These are phyloP conservation scores for Mrakia frigida DNA, from an alignment of 768 basidiomycete species.

Conservation along the genomic window DNA sequence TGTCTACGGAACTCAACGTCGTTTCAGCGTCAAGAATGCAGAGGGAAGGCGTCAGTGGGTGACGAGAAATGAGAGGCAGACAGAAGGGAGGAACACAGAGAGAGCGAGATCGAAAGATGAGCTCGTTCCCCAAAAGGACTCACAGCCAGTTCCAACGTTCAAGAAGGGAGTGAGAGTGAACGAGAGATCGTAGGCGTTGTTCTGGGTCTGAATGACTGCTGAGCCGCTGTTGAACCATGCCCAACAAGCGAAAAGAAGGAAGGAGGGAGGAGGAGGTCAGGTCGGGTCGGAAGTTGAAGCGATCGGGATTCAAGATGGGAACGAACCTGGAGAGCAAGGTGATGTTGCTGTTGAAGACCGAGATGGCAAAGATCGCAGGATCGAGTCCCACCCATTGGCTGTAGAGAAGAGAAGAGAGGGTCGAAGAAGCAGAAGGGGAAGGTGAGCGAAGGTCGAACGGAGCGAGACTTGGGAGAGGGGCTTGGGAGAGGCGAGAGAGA, in stretches of 20 bases:
- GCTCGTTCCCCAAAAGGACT: no score
- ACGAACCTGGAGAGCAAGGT: background rate
- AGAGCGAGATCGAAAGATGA: no score
- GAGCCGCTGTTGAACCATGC: no score
- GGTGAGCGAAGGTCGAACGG: background rate
- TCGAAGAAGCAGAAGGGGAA: background rate
- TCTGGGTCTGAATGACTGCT: background rate
- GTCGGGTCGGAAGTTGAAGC: background rate
- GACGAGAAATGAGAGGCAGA: background rate
- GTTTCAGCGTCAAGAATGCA: no score
- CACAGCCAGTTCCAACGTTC: slow-evolving; percentile 7
- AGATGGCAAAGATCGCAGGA: slow-evolving; percentile 3
- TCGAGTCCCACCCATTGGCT: slow-evolving; percentile 7
- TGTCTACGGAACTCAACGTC: background rate
- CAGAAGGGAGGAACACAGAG: no score
- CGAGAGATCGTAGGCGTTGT: slow-evolving; percentile 15
- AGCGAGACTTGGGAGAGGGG: no score
- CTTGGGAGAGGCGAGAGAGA: background rate
- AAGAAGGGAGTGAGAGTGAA: background rate
- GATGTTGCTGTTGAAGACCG: slow-evolving; percentile 9
- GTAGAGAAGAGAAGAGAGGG: background rate
- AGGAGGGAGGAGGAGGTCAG: background rate
- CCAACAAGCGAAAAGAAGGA: background rate
- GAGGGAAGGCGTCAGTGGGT: background rate
- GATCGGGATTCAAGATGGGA: background rate